Conservation (phyloP, 306 rosid species). For the Glycine soja region DNA sequence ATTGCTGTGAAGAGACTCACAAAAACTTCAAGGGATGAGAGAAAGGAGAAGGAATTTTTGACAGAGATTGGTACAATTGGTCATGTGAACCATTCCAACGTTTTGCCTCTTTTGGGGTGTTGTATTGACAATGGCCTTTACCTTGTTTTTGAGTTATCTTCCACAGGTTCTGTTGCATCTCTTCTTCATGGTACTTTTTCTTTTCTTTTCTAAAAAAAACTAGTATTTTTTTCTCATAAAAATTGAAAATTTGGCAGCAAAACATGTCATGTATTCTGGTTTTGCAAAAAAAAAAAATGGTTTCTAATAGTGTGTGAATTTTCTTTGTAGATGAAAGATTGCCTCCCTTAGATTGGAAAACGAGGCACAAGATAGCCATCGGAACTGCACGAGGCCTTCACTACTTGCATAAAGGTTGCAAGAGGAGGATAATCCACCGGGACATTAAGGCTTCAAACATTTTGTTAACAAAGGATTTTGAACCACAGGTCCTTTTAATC, state of each 20-base stretch:
- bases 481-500: slow-evolving; percentile 67
- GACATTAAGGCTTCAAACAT: slow-evolving; percentile 88
- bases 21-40: slow-evolving; percentile 71
- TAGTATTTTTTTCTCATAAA: too few species aligned
- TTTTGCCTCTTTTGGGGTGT: slow-evolving; percentile 78
- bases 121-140: slow-evolving; percentile 88
- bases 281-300: neutral
- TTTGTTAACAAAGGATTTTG: slow-evolving; percentile 74
- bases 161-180: slow-evolving; percentile 83
- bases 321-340: slow-evolving; percentile 65
- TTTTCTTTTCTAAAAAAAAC: neutral
- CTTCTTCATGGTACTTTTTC: slow-evolving; percentile 75
- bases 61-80: slow-evolving; percentile 96
- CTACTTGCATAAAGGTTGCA: slow-evolving; percentile 91
- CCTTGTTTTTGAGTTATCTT: slow-evolving; percentile 72
- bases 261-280: slow-evolving; percentile 37
- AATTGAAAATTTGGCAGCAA: neutral
- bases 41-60: slow-evolving; percentile 89
- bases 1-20: slow-evolving; percentile 92
- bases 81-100: slow-evolving; percentile 79
- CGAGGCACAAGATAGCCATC: slow-evolving; percentile 76
- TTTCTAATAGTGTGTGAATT: neutral
- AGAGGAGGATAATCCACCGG: slow-evolving; percentile 90
- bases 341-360: slow-evolving; percentile 84
- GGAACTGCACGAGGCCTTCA: slow-evolving; percentile 88